Evolutionary conservation across 345 rosid species (phyloP).

Genomic region (Sisymbrium irio): DNA sequence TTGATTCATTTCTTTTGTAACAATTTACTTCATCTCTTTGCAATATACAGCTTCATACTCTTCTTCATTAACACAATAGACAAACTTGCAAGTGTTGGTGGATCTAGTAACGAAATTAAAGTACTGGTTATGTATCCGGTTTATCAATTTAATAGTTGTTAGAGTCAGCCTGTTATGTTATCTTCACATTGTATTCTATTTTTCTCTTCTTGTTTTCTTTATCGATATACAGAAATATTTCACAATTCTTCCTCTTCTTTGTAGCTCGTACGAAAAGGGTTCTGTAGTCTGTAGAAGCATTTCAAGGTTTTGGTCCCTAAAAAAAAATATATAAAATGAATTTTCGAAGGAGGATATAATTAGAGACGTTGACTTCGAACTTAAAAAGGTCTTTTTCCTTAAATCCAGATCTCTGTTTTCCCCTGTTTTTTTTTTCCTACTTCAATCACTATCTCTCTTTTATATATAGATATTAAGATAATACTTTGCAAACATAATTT

Average conservation of each 20-base stretch:
- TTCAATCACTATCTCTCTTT: constrained; percentile 24
- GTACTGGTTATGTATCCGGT: background rate
- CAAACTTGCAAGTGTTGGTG: background rate
- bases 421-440: background rate
- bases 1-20: background rate
- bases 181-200: background rate
- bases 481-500: constrained; percentile 8
- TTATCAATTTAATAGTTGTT: background rate
- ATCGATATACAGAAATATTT: too few relatives aligned
- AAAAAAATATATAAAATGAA: background rate
- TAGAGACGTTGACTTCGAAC: constrained; percentile 18
- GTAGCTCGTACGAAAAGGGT: background rate
- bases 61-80: background rate
- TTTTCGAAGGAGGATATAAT: background rate
- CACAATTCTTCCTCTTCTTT: background rate
- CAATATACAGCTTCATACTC: background rate
- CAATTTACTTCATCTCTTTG: background rate
- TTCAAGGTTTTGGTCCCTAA: background rate
- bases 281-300: too few relatives aligned
- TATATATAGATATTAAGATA: too few relatives aligned
- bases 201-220: background rate
- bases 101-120: background rate
- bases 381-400: background rate
- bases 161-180: background rate
- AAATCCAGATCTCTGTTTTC: background rate